phyloP scores from a whole-genome alignment of 768 basidiomycete species.

The Coprinellus micaceus region DNA sequence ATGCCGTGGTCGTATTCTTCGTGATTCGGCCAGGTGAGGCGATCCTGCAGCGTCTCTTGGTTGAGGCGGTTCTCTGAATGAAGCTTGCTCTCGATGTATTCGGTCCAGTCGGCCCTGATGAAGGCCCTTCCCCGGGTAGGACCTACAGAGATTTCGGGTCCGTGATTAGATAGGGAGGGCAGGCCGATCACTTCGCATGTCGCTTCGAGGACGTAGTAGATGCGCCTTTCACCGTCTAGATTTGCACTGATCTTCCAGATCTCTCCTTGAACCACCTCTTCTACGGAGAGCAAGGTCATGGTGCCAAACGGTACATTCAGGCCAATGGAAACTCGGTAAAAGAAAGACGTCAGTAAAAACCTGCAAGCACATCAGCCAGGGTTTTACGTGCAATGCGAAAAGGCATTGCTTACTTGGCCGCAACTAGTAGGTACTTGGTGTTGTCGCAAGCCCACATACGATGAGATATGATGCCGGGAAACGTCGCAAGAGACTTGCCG shows the following conservation, averaged over 20 bases:
- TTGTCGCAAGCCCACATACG: slow-evolving; percentile 54
- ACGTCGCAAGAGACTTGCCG: slow-evolving; percentile 30
- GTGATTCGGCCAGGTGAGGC: slow-evolving; percentile 60
- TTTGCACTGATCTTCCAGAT: slow-evolving; percentile 52
- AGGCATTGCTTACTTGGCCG: slow-evolving; percentile 1
- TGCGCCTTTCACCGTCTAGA: not conserved
- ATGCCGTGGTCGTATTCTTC: slow-evolving; percentile 71
- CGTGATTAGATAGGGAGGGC: slow-evolving; percentile 8
- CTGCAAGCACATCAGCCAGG: slow-evolving; percentile 29
- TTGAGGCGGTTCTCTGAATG: slow-evolving; percentile 4
- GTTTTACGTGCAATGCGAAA: not conserved
- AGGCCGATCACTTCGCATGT: slow-evolving; percentile 73
- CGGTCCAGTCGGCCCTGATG: slow-evolving; percentile 64
- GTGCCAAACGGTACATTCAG: slow-evolving; percentile 17
- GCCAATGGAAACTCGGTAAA: slow-evolving; percentile 59
- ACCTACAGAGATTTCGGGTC: not conserved
- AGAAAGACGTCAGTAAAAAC: slow-evolving; percentile 60
- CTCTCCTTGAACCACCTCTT: slow-evolving; percentile 51
- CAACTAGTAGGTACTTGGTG: slow-evolving; percentile 44
- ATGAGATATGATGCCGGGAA: slow-evolving; percentile 33
- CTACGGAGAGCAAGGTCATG: slow-evolving; percentile 42
- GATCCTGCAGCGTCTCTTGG: slow-evolving; percentile 30
- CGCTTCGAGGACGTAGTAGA: slow-evolving; percentile 59
- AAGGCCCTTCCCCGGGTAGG: not conserved
- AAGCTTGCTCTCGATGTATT: slow-evolving; percentile 38